phyloP scores from a whole-genome alignment of 2,329 filamentous ascomycete species.

The Botrytis galanthina region DNA sequence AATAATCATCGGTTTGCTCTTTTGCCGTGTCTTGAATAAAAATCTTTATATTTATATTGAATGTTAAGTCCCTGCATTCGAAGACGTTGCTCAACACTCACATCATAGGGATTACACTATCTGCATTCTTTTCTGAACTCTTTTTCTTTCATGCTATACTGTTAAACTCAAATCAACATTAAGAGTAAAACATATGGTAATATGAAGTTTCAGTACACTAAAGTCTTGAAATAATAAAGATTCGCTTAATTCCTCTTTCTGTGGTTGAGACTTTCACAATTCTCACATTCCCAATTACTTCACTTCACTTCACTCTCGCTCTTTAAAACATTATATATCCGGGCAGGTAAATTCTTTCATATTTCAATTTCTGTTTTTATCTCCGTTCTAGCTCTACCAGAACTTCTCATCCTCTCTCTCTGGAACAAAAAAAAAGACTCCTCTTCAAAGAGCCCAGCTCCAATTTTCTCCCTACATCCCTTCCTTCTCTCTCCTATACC shows the following conservation, averaged over 20 bases:
- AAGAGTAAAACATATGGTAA: too few species aligned
- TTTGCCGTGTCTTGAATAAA: not conserved
- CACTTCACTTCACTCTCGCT: not conserved
- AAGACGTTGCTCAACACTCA: not conserved
- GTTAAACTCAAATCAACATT: too few species aligned
- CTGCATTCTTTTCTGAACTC: too few species aligned
- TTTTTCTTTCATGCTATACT: too few species aligned
- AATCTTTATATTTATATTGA: not conserved
- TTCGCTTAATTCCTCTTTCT: not conserved
- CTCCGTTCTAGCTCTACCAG: not conserved
- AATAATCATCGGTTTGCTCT: rapidly evolving
- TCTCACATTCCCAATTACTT: not conserved
- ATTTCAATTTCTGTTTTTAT: not conserved
- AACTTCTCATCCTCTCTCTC: not conserved
- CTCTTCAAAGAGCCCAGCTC: not conserved
- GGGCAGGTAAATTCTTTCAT: not conserved
- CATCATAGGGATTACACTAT: too few species aligned
- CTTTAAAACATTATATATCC: not conserved
- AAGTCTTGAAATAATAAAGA: not conserved
- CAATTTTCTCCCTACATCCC: not conserved
- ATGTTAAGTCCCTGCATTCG: not conserved
- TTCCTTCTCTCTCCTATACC: not conserved
- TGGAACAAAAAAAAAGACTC: not conserved
- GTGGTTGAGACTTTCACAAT: not conserved
- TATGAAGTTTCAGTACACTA: not conserved